A percentile compares a stretch with the other conserved stretches of the same genome.
These are phyloP conservation scores for Chenopodium berlandieri DNA, from an alignment of 148 eudicot genomes.

Conservation along the genomic window DNA sequence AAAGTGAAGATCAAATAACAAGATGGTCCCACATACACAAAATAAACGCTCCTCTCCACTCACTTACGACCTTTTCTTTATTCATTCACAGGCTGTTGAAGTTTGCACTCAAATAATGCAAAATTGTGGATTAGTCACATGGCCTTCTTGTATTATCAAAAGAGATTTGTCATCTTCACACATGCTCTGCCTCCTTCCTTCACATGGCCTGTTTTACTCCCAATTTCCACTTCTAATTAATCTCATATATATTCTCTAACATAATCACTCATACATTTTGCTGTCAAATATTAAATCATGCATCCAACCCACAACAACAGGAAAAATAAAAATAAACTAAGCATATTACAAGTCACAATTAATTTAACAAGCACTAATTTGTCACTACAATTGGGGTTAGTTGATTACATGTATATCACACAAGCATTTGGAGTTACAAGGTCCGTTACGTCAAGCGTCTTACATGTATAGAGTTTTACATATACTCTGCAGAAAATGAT, in stretches of 20 bases:
- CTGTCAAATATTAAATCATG: neutral
- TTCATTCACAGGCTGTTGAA: constrained; percentile 14
- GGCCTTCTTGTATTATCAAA: constrained; percentile 14
- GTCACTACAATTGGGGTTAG: neutral
- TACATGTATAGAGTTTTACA: neutral
- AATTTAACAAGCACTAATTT: neutral
- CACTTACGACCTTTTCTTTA: neutral
- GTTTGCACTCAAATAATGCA: constrained; percentile 15
- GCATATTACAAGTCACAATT: constrained; percentile 2
- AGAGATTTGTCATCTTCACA: constrained; percentile 24
- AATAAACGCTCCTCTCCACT: constrained; percentile 7
- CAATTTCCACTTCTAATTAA: neutral
- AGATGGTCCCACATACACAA: constrained; percentile 1
- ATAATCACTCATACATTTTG: constrained; percentile 3
- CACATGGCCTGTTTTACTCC: constrained; percentile 22
- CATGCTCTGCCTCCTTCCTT: constrained; percentile 23
- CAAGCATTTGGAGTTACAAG: neutral
- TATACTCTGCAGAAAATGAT: neutral
- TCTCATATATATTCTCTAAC: neutral
- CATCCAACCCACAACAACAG: too few relatives aligned
- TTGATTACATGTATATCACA: neutral
- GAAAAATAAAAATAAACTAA: too few relatives aligned
- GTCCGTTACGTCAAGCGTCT: neutral
- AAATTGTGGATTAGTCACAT: constrained; percentile 19
- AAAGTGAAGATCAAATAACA: neutral